phyloP scores from a whole-genome alignment of 768 basidiomycete genomes.

The Cubamyces lactineus region DNA sequence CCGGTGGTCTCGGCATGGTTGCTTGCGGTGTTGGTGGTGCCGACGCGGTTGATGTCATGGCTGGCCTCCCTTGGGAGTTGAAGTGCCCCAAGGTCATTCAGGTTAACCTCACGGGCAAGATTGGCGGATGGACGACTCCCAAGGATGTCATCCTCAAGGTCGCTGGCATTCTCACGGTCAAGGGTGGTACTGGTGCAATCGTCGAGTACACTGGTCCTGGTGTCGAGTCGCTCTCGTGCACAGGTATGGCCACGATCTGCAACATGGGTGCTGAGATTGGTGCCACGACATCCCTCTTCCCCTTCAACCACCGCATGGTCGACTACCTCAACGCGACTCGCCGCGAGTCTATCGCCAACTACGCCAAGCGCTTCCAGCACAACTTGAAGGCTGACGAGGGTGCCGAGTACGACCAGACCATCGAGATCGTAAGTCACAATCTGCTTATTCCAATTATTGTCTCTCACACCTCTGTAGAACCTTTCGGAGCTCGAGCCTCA shows the following conservation, averaged over 20 bases:
- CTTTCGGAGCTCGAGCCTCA: conserved; percentile 97
- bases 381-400: conserved; percentile 88
- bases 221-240: conserved; percentile 95
- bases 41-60: conserved; percentile 99
- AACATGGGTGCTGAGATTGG: conserved; percentile 99
- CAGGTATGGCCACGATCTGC: conserved; percentile 99
- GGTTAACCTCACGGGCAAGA: conserved; percentile 94
- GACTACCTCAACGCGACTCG: conserved; percentile 96
- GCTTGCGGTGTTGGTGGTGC: conserved; percentile 99
- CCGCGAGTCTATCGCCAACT: conserved; percentile 83
- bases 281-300: conserved; percentile 98
- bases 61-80: conserved; percentile 96
- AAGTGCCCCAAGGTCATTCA: conserved; percentile 99
- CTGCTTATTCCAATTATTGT: background rate
- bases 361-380: conserved; percentile 86
- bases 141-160: conserved; percentile 99
- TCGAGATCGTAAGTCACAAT: conserved; percentile 75
- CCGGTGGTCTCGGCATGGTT: conserved; percentile 99
- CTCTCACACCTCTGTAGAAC: conserved; percentile 53
- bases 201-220: conserved; percentile 96
- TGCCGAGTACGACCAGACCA: conserved; percentile 91
- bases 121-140: conserved; percentile 95
- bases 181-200: conserved; percentile 98
- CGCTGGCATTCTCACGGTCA: conserved; percentile 97
- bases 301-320: conserved; percentile 94